These are phyloP conservation scores for Fusarium globosum DNA, from an alignment of 2,329 filamentous ascomycete genomes.

Conservation along the genomic window DNA sequence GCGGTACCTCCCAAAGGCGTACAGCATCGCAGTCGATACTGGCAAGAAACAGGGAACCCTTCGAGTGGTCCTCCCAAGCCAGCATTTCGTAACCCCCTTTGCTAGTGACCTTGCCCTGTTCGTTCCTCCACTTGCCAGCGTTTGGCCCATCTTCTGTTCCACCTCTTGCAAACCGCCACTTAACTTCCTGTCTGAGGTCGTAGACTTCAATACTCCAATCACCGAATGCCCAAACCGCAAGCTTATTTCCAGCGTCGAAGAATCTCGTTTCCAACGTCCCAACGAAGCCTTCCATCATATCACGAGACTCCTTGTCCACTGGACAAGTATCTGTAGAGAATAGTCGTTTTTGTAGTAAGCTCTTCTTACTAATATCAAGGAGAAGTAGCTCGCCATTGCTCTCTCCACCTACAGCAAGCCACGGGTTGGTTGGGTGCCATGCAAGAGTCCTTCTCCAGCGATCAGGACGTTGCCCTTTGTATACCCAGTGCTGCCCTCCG, in stretches of 20 bases:
- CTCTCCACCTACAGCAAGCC: constrained; percentile 18
- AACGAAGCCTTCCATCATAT: background rate
- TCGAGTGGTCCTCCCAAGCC: constrained; percentile 10
- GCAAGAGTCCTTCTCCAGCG: constrained; percentile 11
- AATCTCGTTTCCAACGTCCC: constrained; percentile 10
- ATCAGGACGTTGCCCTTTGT: background rate
- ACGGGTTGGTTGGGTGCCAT: constrained; percentile 20
- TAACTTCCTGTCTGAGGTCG: constrained; percentile 5
- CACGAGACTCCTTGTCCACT: background rate
- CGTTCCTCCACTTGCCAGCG: constrained; percentile 15
- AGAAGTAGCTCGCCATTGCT: constrained; percentile 10
- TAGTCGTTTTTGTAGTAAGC: background rate
- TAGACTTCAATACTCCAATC: constrained; percentile 26
- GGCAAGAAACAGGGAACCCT: background rate
- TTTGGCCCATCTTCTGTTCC: constrained; percentile 15
- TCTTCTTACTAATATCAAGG: background rate
- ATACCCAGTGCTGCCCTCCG: constrained; percentile 1
- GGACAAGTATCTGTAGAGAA: constrained; percentile 9
- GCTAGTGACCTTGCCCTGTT: constrained; percentile 20
- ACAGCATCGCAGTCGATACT: constrained; percentile 24
- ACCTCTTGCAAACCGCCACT: constrained; percentile 27
- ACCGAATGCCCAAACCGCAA: constrained; percentile 4
- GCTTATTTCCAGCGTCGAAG: constrained; percentile 17
- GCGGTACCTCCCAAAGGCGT: constrained; percentile 28
- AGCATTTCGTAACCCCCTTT: constrained; percentile 5